Conservation (phyloP, 306 rosid genomes). For the Prunus dulcis region DNA sequence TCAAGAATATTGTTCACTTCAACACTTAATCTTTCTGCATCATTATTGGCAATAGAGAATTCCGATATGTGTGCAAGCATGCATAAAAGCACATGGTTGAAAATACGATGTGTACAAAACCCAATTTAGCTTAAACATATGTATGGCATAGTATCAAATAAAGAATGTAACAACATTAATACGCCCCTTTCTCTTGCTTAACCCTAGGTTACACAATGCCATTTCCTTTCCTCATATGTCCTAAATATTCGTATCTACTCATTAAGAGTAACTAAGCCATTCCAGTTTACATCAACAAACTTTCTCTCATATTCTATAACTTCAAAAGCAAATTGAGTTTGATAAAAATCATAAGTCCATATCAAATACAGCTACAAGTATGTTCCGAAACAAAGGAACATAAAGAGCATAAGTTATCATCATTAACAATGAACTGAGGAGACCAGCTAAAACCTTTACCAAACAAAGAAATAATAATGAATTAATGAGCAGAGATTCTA, state of each 20-base stretch:
- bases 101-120: neutral
- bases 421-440: neutral
- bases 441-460: neutral
- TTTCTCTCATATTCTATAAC: neutral
- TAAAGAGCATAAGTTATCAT: neutral
- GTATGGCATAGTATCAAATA: neutral
- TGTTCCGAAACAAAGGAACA: neutral
- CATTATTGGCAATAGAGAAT: neutral
- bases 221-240: neutral
- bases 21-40: neutral
- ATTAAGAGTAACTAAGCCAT: neutral
- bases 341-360: neutral
- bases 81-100: neutral
- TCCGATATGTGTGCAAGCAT: neutral
- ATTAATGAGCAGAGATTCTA: conserved; percentile 1
- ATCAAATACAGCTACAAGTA: neutral
- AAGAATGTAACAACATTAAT: neutral
- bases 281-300: neutral
- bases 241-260: neutral
- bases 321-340: neutral
- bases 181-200: neutral
- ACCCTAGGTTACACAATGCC: neutral
- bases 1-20: neutral
- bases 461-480: neutral
- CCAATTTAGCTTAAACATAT: neutral